Evolutionary conservation across 306 rosid genomes (phyloP).

Genomic region (Castanea sativa): DNA sequence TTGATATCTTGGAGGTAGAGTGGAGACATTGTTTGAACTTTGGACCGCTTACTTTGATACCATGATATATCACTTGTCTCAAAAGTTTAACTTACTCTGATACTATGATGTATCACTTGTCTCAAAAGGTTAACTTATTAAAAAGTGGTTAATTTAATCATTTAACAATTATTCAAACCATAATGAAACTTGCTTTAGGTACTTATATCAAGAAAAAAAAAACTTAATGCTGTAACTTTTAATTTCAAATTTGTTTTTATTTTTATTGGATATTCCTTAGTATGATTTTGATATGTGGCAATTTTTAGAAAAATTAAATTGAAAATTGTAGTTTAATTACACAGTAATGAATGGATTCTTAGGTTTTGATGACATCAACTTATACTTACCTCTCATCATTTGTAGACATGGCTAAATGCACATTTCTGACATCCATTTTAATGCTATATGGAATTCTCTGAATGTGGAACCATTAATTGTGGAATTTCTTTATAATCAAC

Average conservation of each 20-base stretch:
- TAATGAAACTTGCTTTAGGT: not conserved
- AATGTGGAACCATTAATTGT: not conserved
- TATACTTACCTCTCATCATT: not conserved
- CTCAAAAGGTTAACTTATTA: no score
- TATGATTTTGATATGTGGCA: not conserved
- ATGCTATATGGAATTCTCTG: not conserved
- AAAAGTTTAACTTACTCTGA: no score
- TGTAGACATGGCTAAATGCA: not conserved
- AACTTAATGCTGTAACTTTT: not conserved
- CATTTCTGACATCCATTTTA: not conserved
- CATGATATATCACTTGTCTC: no score
- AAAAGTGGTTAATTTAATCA: no score
- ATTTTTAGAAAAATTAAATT: not conserved
- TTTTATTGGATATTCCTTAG: not conserved
- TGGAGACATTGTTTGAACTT: no score
- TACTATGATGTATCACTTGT: no score
- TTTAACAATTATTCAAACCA: no score
- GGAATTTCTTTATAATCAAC: not conserved
- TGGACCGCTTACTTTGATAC: no score
- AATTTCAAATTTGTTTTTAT: not conserved
- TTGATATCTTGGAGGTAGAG: no score
- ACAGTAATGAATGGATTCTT: not conserved
- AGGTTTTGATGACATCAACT: not conserved
- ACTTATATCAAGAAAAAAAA: not conserved
- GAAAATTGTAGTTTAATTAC: not conserved